Base-by-base conservation (phyloP, 306 rosid species). In the Abrus precatorius region DNA sequence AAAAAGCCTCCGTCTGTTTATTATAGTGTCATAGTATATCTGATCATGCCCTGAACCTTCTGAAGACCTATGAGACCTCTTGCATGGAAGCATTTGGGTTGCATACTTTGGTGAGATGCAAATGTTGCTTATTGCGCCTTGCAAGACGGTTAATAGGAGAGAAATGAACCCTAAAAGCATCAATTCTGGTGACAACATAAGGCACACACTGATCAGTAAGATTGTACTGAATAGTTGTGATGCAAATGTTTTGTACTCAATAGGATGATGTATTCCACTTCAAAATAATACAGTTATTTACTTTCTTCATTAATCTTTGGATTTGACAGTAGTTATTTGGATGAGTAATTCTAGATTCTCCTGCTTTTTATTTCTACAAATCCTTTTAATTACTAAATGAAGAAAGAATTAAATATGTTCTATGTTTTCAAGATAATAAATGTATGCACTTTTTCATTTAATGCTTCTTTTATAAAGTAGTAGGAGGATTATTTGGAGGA, bases 111-210 rank as follows among this genome's bases (percentile, higher is more conserved):
- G 56, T 20, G 92, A 81, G 52, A 95, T 91, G 85, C 99, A 93
- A 48, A 93, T 72, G 20, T 78, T 77, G 73, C 94, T 89, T 86
- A 95, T 84, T 27, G 80, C n/a, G 43, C 70, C 66, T 90, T 95
- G 99, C 69, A 74, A 84, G 74, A 86, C 95, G 4, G 97, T 90
- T 80, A 95, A 83, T 57, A 93, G 88, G 65, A 95, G 92, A 69
- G 99, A 95, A 69, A 95, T 95, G 86, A 95, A 93, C 82, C 99
- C 98, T 71, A 95, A 79, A 78, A 95, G 93, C 97, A 95, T 95
- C 85, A 95, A 82, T 66, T 95, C 99, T 93, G 97, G 69, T 74
- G 80, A 56, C 44, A 36, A 61, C 72, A 80, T 36, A 54, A 62
- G 49, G 13, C 59, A 40, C 61, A 83, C 77, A 81, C 28, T 61